These are phyloP conservation scores for Candida morakotiae DNA, from an alignment of 805 yeast genomes.

Conservation along the genomic window DNA sequence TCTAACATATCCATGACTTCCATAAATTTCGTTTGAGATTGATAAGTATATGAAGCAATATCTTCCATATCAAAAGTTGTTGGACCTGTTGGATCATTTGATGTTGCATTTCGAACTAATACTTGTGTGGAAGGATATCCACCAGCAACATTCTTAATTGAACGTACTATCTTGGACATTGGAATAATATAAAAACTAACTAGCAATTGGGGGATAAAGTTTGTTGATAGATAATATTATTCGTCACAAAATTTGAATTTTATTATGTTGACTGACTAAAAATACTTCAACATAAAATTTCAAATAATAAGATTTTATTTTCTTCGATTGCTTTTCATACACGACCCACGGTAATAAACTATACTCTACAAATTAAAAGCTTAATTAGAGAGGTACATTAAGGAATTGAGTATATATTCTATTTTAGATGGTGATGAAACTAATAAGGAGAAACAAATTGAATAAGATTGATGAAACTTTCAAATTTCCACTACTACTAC, in stretches of 20 bases:
- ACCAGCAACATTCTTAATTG: conserved; percentile 82
- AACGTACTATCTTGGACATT: conserved; percentile 80
- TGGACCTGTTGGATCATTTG: conserved; percentile 87
- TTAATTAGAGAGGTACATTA: no score
- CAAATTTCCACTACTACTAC: no score
- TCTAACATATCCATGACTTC: conserved; percentile 94
- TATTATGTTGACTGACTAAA: conserved; percentile 3
- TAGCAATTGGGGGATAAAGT: no score
- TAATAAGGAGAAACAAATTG: no score
- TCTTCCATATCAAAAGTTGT: conserved; percentile 78
- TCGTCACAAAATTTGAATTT: no score
- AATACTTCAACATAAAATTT: neutral
- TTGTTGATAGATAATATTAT: no score
- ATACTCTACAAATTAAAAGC: no score
- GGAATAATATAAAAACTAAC: no score
- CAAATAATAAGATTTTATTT: neutral
- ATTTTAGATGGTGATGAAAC: no score
- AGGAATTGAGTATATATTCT: no score
- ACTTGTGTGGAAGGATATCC: conserved; percentile 87
- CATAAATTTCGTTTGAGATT: conserved; percentile 64
- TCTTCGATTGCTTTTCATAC: neutral
- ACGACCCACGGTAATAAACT: conserved; percentile 1
- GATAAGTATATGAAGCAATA: conserved; percentile 69
- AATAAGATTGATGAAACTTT: no score
- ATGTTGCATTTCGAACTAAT: conserved; percentile 86